Evolutionary conservation across 352 stramenopile species (phyloP), one percentile per base, ranked within the genome.

Genomic region (Phytopythium delawarense): DNA sequence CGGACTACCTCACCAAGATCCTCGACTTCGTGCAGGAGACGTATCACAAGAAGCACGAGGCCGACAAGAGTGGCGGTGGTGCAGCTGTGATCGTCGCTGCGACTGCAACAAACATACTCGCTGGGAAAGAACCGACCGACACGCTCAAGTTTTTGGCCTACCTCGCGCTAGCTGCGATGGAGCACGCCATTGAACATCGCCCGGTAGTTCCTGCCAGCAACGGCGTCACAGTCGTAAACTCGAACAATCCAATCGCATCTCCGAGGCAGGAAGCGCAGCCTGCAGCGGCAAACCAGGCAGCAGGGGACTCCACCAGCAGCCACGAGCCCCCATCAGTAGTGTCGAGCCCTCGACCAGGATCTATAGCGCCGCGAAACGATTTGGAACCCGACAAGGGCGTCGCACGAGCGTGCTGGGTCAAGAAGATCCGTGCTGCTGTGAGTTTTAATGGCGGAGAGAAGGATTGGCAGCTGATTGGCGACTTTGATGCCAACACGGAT

Each of bases 101-200:
- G 12, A 93, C 82, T 0, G 76, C 85, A 2, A 85, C 78, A 0
- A 93, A 93, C 40, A 92, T 93, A 35, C 57, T 92, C 18, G 80
- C 86, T 16, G 86, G 84, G 5, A 93, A 93, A 57, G 83, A 95
- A 21, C 71, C 83, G 0, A 74, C 66, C 34, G 82, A 93, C 50
- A 95, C 86, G 8, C 72, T 95, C 16, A 78, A 89, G 49, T 91
- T 93, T 42, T 52, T 95, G n/a, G 74, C 73, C 28, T 91, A 75
- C 59, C 80, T 93, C 20, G 72, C 70, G 0, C 60, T 91, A 7
- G 75, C 76, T 46, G 78, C 84, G 1, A 74, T 91, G 28, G 71
- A 87, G 34, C 79, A 87, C 63, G 70, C 62, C 21, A 69, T 88
- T 30, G 63, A 74, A 13, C 42, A 82, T 23, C 65, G 65, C 20